These are phyloP conservation scores for Candolleomyces eurysporus DNA, from an alignment of 768 basidiomycete species.

Conservation along the genomic window DNA sequence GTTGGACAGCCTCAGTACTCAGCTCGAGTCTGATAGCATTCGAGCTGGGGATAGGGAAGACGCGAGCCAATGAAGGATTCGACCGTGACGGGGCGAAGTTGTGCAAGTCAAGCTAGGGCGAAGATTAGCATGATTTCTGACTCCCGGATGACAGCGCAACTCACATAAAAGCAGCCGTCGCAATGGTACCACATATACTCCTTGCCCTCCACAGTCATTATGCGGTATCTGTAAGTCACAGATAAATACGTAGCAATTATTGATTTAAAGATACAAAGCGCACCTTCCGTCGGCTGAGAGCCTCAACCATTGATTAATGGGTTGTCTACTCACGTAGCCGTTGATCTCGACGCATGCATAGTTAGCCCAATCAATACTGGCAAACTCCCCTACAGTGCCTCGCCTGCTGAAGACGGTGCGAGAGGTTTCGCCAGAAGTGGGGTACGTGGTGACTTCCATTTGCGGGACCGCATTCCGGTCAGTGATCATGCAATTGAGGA, in stretches of 20 bases:
- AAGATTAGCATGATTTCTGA: no score
- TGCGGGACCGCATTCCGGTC: conserved; percentile 40
- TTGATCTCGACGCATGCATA: conserved; percentile 41
- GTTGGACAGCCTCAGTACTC: conserved; percentile 43
- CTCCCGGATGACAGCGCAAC: neutral
- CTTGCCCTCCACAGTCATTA: conserved; percentile 1
- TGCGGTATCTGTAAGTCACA: neutral
- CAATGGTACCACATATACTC: neutral
- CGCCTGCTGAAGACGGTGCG: conserved; percentile 20
- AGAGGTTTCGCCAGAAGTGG: no score
- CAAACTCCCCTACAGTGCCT: conserved; percentile 34
- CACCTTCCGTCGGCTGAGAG: conserved; percentile 40
- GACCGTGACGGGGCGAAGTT: no score
- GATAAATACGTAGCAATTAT: neutral
- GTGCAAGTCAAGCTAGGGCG: no score
- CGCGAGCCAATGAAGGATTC: conserved; percentile 26
- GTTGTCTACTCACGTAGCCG: conserved; percentile 30
- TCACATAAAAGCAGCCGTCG: neutral
- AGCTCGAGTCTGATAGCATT: conserved; percentile 42
- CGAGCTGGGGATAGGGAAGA: conserved; percentile 28
- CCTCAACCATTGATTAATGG: conserved; percentile 38
- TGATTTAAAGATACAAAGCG: conserved; percentile 8
- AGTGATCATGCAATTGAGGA: conserved; percentile 43
- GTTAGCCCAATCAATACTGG: conserved; percentile 41
- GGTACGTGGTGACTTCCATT: conserved; percentile 42